phyloP scores from a whole-genome alignment of 805 yeast species.

The Myxozyma kluyveri region DNA sequence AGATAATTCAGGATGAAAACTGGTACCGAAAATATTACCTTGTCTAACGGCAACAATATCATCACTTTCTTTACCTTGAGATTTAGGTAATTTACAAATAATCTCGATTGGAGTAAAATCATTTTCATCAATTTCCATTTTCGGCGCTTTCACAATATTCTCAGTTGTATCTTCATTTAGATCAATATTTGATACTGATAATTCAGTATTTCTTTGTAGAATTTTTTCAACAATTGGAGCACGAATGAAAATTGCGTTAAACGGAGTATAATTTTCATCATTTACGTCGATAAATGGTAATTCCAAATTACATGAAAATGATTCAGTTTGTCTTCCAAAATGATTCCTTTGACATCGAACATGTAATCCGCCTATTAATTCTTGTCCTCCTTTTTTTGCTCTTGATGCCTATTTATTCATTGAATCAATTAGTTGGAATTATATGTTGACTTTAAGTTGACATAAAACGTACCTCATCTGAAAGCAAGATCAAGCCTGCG shows the following conservation, averaged over 20 bases:
- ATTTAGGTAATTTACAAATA: constrained; percentile 29
- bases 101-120: constrained; percentile 31
- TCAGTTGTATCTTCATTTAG: constrained; percentile 2
- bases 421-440: not conserved
- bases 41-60: constrained; percentile 70
- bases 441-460: not conserved
- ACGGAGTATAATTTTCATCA: constrained; percentile 32
- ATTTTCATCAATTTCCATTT: constrained; percentile 18
- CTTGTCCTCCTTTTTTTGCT: constrained; percentile 47
- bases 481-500: constrained; percentile 72
- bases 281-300: constrained; percentile 32
- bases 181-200: not conserved
- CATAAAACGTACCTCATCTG: constrained; percentile 41
- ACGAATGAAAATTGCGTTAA: constrained; percentile 58
- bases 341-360: constrained; percentile 68
- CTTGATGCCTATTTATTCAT: constrained; percentile 49
- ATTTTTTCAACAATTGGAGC: constrained; percentile 63
- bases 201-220: not conserved
- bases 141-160: constrained; percentile 27
- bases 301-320: constrained; percentile 45
- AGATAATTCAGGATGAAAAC: constrained; percentile 76
- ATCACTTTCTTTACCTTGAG: constrained; percentile 25
- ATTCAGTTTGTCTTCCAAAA: constrained; percentile 73
- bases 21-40: constrained; percentile 64
- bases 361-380: constrained; percentile 61